Base-by-base conservation (phyloP, 2,329 filamentous ascomycete genomes). In the Knufia petricola region DNA sequence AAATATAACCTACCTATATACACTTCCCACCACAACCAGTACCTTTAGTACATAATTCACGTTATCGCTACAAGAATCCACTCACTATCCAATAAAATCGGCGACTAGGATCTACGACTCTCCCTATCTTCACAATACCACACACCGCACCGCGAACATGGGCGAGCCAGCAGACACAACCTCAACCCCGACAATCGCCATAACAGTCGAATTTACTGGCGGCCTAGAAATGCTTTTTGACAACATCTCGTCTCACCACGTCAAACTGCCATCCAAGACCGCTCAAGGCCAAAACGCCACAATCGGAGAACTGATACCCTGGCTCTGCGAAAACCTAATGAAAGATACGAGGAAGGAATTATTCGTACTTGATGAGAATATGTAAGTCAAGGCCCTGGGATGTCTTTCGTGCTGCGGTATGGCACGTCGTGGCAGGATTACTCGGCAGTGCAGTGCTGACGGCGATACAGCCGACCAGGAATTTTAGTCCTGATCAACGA, bases 401-500 rank as follows among this genome's bases (percentile, higher is more conserved):
- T 36, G 32, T 36, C 32, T 17, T 30, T 36, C 32, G 15, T n/a
- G 9, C 15, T 6, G 13, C 4, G 32, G n/a, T n/a, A n/a, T n/a
- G n/a, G n/a, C n/a, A n/a, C n/a, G n/a, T n/a, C n/a, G n/a, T n/a
- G n/a, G n/a, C n/a, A n/a, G n/a, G n/a, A n/a, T n/a, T n/a, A n/a
- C n/a, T n/a, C n/a, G 32, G 7, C 32, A 15, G 12, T 8, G 3
- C 7, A 21, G 23, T 28, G 20, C 24, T 43, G 9, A 19, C 12
- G 46, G 9, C 13, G 13, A 17, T n/a, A 21, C 49, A 96, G 90
- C 52, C 88, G 92, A 46, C 92, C 92, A 3, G 92, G 92, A 2
- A 95, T 98, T 64, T 78, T 98, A 37, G 90, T 95, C 23, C 75
- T 98, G 50, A 94, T 98, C 66, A 98, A 98, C 64, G 92, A 98